Evolutionary conservation across 148 eudicot genomes (phyloP).

Genomic region (Polygonum maritimum): DNA sequence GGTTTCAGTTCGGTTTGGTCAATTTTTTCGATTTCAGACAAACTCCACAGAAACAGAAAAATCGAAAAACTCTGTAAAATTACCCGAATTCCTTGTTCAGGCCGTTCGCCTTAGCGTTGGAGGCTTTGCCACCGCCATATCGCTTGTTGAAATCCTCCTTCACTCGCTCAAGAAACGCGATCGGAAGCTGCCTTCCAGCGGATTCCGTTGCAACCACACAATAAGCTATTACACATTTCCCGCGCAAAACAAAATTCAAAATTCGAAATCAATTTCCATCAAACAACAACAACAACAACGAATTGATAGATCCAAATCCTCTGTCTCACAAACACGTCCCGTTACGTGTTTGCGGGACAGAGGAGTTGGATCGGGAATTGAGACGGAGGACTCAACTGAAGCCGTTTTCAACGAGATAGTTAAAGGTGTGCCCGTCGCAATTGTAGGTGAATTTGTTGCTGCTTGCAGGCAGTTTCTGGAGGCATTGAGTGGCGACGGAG

Average conservation of each 20-base stretch:
- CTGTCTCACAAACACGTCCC: too few species aligned
- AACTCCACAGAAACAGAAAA: too few species aligned
- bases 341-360: too few species aligned
- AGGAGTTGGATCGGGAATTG: too few species aligned
- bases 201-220: constrained; percentile 17
- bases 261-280: background rate
- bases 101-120: constrained; percentile 10
- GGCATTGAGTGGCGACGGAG: constrained; percentile 42
- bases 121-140: constrained; percentile 18
- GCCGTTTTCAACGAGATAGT: constrained; percentile 38
- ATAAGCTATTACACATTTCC: constrained; percentile 8
- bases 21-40: too few species aligned
- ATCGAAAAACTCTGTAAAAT: background rate
- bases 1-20: too few species aligned
- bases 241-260: background rate
- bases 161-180: constrained; percentile 16
- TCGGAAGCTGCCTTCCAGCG: constrained; percentile 16
- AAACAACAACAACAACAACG: background rate
- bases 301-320: too few species aligned
- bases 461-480: constrained; percentile 40
- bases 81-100: constrained; percentile 17
- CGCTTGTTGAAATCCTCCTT: constrained; percentile 18
- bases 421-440: constrained; percentile 45
- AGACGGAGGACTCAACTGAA: constrained; percentile 22
- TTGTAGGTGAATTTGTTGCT: constrained; percentile 45